Evolutionary conservation across 352 stramenopile genomes (phyloP).

Genomic region (Pythium coloratum): DNA sequence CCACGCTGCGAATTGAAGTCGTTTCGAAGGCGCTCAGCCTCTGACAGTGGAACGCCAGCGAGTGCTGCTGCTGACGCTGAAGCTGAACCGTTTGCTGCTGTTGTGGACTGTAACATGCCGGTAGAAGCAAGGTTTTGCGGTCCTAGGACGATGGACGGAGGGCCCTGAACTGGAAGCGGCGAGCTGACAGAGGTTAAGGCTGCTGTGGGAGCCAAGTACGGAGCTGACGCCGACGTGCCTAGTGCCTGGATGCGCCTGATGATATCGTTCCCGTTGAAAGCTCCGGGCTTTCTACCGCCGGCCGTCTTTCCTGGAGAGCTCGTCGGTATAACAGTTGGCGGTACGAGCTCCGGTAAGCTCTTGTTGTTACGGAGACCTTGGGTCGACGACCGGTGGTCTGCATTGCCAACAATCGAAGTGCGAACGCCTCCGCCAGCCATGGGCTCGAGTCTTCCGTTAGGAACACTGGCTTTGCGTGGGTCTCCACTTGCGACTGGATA

Average conservation of each 20-base stretch:
- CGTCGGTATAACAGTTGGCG: background rate
- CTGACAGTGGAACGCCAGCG: constrained; percentile 13
- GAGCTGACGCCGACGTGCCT: constrained; percentile 43
- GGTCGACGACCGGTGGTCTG: background rate
- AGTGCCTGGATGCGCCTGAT: constrained; percentile 56
- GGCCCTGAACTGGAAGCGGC: background rate
- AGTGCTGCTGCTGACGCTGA: background rate
- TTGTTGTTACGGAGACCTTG: constrained; percentile 24
- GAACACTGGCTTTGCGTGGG: background rate
- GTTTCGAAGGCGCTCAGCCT: constrained; percentile 68
- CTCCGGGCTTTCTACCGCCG: background rate
- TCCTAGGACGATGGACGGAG: background rate
- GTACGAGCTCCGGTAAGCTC: constrained; percentile 46
- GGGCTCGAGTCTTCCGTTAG: constrained; percentile 10
- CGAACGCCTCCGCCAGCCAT: background rate
- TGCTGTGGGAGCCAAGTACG: constrained; percentile 21
- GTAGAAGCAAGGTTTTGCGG: background rate
- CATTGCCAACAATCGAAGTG: background rate
- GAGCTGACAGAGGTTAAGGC: constrained; percentile 10
- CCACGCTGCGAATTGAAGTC: constrained; percentile 69
- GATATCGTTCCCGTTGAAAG: constrained; percentile 46
- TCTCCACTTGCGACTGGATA: constrained; percentile 9
- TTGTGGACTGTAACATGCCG: background rate
- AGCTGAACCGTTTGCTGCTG: background rate
- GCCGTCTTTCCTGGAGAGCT: background rate